A percentile compares a stretch with the other conserved stretches of the same genome.
Evolutionary conservation across 345 rosid genomes (phyloP).

Genomic region (Psidium friedrichsthalianum): DNA sequence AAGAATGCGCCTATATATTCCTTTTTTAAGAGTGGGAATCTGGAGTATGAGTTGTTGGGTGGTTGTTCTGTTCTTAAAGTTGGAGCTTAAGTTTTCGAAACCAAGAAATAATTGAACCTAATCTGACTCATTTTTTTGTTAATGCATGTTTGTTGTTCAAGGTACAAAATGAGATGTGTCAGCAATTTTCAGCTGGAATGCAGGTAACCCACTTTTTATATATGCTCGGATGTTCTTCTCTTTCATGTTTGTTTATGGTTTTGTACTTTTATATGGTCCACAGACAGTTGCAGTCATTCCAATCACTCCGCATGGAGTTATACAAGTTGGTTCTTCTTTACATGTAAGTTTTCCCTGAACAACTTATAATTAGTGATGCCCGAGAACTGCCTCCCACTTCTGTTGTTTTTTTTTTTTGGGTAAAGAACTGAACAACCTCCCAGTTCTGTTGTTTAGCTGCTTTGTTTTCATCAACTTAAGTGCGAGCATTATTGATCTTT

Average conservation of each 20-base stretch:
- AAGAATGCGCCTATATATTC: background rate
- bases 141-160: background rate
- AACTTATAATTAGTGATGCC: background rate
- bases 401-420: no score
- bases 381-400: background rate
- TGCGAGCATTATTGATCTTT: background rate
- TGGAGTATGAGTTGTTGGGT: background rate
- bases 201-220: slow-evolving; percentile 41
- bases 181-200: slow-evolving; percentile 83
- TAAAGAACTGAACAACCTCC: background rate
- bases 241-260: background rate
- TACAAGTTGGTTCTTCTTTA: slow-evolving; percentile 77
- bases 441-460: background rate
- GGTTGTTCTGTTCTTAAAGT: background rate
- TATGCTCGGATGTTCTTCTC: background rate
- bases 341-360: slow-evolving; percentile 37
- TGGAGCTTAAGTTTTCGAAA: background rate
- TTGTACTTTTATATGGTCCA: slow-evolving; percentile 4
- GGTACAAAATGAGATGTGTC: slow-evolving; percentile 66
- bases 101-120: background rate
- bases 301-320: slow-evolving; percentile 71
- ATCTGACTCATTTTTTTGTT: background rate
- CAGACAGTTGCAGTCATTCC: slow-evolving; percentile 89
- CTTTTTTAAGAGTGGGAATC: background rate
- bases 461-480: background rate